Base-by-base conservation (phyloP, 1,139 yeast species). In the Hyphopichia pseudoburtonii region DNA sequence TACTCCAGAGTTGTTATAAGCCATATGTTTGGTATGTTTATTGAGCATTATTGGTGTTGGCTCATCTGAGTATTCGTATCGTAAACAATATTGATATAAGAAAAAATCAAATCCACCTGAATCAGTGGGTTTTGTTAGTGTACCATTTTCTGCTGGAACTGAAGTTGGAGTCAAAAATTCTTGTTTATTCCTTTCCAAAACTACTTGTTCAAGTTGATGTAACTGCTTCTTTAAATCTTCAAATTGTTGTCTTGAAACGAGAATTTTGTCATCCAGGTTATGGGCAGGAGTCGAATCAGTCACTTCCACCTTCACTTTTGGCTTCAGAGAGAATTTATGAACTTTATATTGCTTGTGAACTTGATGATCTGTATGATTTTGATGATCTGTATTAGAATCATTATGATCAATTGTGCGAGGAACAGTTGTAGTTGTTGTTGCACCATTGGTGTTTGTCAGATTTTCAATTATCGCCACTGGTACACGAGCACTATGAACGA, bases 401-500 rank as follows among this genome's bases (percentile, higher is more conserved):
- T n/a, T n/a, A n/a, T n/a, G n/a, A n/a, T n/a, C n/a, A n/a, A n/a
- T n/a, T 21, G 23, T 7, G 23, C 15, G 11, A 15, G 15, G 11
- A 27, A 27, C 12, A 7, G 9, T 21, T 21, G 7, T 7, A 21
- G 7, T 21, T 21, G 9, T 21, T 21, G 10, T 21, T 7, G 10
- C 7, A 7, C 10, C 23, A 10, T 3, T 15, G 9, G 8, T 15
- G 30, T 15, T 28, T 22, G 10, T 29, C 10, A 10, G 32, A 16
- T 29, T 17, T 14, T 29, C 23, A 17, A 30, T 22, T 6, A 30
- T 7, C 5, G 28, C 29, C 27, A 32, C 29, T 3, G 34, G 34
- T 8, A 23, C 26, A 8, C 23, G 14, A 15, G 33, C 33, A 23
- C 33, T 31, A 5, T 22, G 18, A 4, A 31, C 11, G 18, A 26